Evolutionary conservation across 169 alveolate genomes (phyloP).

Genomic region (Miamiensis avidus): DNA sequence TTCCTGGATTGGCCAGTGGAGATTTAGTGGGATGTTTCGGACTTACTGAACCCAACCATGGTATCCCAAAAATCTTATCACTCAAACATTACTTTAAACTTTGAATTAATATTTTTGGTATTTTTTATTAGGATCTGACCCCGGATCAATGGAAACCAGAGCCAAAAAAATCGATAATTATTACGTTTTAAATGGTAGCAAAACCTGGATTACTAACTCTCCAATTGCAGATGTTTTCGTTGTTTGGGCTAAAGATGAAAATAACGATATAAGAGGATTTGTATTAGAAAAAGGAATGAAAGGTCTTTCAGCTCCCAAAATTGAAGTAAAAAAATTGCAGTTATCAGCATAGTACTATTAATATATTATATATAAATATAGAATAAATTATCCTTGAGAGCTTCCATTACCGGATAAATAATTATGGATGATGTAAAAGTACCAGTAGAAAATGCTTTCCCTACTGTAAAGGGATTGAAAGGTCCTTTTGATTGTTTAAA

Average conservation of each 20-base stretch:
- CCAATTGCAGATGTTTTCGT: conserved; percentile 86
- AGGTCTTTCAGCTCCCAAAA: conserved; percentile 73
- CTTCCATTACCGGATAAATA: conserved; percentile 86
- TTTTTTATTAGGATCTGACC: conserved; percentile 65
- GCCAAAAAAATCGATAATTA: conserved; percentile 75
- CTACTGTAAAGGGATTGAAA: conserved; percentile 73
- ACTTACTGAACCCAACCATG: conserved; percentile 87
- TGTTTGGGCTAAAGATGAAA: conserved; percentile 77
- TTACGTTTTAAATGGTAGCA: conserved; percentile 76
- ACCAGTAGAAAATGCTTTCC: conserved; percentile 61
- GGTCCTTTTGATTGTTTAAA: conserved; percentile 85
- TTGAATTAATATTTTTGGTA: background rate
- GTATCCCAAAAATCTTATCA: background rate
- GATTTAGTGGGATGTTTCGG: conserved; percentile 83
- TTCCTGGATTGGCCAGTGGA: conserved; percentile 84
- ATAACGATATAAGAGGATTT: conserved; percentile 75
- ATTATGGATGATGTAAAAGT: conserved; percentile 85
- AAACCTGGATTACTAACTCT: conserved; percentile 87
- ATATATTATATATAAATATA: background rate
- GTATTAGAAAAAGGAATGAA: conserved; percentile 76
- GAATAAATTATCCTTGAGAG: conserved; percentile 82
- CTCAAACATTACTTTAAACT: background rate
- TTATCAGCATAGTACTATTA: too few relatives aligned
- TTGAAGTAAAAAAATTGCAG: conserved; percentile 57
- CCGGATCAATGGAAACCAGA: conserved; percentile 80